Evolutionary conservation across 441 rosid species (phyloP).

Genomic region (Aleurites moluccanus): DNA sequence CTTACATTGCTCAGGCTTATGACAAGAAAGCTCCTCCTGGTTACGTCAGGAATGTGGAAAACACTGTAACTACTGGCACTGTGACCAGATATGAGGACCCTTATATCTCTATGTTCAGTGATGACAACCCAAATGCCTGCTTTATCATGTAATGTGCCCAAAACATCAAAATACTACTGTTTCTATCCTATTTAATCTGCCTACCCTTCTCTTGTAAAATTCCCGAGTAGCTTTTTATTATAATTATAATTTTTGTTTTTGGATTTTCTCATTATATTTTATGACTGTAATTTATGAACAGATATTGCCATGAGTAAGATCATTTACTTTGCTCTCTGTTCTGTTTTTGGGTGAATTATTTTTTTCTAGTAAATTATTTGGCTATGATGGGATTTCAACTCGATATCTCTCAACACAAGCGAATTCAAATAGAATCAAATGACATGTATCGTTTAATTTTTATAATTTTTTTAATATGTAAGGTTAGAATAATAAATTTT

Average conservation of each 20-base stretch:
- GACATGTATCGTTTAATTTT: no score
- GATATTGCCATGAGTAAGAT: neutral
- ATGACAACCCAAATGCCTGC: slow-evolving; percentile 94
- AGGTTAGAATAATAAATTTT: no score
- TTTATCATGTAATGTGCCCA: slow-evolving; percentile 54
- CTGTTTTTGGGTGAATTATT: no score
- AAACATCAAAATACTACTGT: neutral
- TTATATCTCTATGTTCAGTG: slow-evolving; percentile 73
- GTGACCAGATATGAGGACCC: slow-evolving; percentile 59
- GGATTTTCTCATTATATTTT: slow-evolving; percentile 2
- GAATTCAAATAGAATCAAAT: no score
- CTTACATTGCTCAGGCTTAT: slow-evolving; percentile 65
- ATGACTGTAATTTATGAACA: slow-evolving; percentile 10
- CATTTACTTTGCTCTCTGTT: neutral
- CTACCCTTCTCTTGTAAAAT: slow-evolving; percentile 15
- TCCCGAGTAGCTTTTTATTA: neutral
- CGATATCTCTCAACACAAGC: no score
- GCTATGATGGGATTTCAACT: no score
- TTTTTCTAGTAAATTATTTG: no score
- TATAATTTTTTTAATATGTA: no score
- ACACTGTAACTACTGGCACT: slow-evolving; percentile 30
- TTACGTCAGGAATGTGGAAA: slow-evolving; percentile 68
- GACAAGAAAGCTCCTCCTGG: slow-evolving; percentile 99
- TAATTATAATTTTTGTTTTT: neutral
- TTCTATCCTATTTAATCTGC: neutral